Evolutionary conservation across 306 rosid genomes (phyloP), one percentile per base, ranked within the genome.

Genomic region (Senna siamea): DNA sequence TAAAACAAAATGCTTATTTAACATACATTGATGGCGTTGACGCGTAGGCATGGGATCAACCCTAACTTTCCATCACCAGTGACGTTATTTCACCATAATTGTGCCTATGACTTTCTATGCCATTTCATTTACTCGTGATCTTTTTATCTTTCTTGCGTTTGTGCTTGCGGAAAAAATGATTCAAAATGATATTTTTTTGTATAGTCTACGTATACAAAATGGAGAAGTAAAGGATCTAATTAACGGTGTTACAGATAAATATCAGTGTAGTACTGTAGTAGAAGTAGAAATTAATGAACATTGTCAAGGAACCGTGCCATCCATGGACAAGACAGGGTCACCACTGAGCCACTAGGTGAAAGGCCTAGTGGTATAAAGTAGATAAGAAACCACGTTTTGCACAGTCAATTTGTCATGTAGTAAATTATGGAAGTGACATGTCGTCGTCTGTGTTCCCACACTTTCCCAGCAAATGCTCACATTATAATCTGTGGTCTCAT

Each of bases 1-100:
- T 44, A 44, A 35, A 62, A 38, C 28, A 56, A n/a, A 58, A 35
- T 8, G 0, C 40, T 26, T 26, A 2, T 37, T 37, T 26, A 26
- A 17, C 66, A 68, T 60, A 66, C 34, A 79, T 48, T 79, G 44
- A 59, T 15, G 10, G 18, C 12, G 46, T 74, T 79, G 83, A 79
- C 79, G 30, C 19, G 72, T 26, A 35, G 5, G 26, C 30, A 57
- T 47, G 55, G 69, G 58, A 26, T 53, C 0, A 19, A 7, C 30
- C 69, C 69, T 19, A 34, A 71, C 52, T 53, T 62, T 2, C 38
- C 32, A 20, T 52, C 58, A 26, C 30, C 30, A 4, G 48, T 48
- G 47, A 47, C 56, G n/a, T 70, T 59, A 12, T n/a, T 23, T 70
- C 40, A 35, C 6, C 59, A 65, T 17, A 72, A 56, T 19, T 43